These are phyloP conservation scores for Hevea brasiliensis DNA, from an alignment of 345 rosid genomes.

Conservation along the genomic window DNA sequence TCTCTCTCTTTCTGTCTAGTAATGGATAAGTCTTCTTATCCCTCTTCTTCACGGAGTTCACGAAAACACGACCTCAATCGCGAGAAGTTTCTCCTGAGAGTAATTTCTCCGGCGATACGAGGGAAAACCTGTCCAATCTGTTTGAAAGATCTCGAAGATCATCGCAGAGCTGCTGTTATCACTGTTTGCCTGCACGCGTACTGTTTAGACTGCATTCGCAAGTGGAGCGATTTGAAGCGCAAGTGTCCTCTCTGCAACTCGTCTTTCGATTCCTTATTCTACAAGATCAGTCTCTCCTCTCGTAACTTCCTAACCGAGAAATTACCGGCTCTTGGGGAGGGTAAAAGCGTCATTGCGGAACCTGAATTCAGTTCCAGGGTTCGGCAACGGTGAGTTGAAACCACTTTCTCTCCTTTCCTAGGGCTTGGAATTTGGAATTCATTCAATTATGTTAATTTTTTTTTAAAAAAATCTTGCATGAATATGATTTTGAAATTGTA, in stretches of 20 bases:
- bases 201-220: constrained; percentile 52
- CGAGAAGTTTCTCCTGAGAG: constrained; percentile 35
- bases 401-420: neutral
- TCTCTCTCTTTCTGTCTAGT: neutral
- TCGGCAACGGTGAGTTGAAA: constrained; percentile 39
- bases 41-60: neutral
- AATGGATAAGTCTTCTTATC: neutral
- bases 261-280: constrained; percentile 58
- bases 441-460: too few species aligned
- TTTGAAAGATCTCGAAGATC: constrained; percentile 37
- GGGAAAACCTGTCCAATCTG: constrained; percentile 65
- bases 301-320: constrained; percentile 36
- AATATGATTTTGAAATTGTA: neutral
- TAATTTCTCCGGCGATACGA: constrained; percentile 40
- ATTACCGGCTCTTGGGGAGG: constrained; percentile 33
- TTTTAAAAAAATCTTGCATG: too few species aligned
- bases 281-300: constrained; percentile 35
- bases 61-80: constrained; percentile 2
- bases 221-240: constrained; percentile 67
- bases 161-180: constrained; percentile 51
- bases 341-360: constrained; percentile 5
- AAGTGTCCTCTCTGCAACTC: constrained; percentile 73
- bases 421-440: too few species aligned
- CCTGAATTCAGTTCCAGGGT: constrained; percentile 5
- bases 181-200: constrained; percentile 56